phyloP scores from a whole-genome alignment of 2,329 filamentous ascomycete genomes.

The Alternaria postmessia region DNA sequence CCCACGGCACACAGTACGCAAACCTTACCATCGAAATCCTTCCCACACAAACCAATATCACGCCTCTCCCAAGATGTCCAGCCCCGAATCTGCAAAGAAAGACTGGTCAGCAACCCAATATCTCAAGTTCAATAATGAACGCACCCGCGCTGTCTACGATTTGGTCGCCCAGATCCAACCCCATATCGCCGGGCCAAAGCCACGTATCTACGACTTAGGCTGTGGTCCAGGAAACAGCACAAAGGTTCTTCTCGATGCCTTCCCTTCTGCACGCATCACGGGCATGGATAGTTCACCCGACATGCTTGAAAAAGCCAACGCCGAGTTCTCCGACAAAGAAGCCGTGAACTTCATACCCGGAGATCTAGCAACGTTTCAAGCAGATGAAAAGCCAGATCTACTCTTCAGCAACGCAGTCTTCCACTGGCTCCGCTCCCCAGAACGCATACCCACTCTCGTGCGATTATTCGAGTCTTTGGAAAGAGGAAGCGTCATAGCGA shows the following conservation, averaged over 20 bases:
- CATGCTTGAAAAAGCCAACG: conserved; percentile 62
- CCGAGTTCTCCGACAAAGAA: conserved; percentile 40
- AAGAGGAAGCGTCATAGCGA: conserved; percentile 60
- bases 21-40: not conserved
- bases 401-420: conserved; percentile 67
- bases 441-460: conserved; percentile 57
- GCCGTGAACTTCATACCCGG: conserved; percentile 56
- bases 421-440: conserved; percentile 61
- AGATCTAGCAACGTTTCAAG: conserved; percentile 56
- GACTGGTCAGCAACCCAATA: conserved; percentile 68
- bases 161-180: conserved; percentile 60
- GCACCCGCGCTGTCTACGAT: conserved; percentile 63
- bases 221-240: conserved; percentile 70
- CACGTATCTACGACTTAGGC: conserved; percentile 64
- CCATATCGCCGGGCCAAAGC: conserved; percentile 35
- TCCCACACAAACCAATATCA: not conserved
- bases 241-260: conserved; percentile 56
- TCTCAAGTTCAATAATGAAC: conserved; percentile 62
- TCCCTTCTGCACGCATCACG: conserved; percentile 57
- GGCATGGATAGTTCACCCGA: conserved; percentile 65
- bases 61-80: not conserved
- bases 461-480: conserved; percentile 54
- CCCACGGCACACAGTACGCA: not conserved
- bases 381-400: conserved; percentile 42
- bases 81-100: conserved; percentile 16